Percentiles rank a stretch among this genome's conserved stretches.
These are phyloP conservation scores for Fusarium graminum DNA, from an alignment of 2,329 filamentous ascomycete species.

Conservation along the genomic window DNA sequence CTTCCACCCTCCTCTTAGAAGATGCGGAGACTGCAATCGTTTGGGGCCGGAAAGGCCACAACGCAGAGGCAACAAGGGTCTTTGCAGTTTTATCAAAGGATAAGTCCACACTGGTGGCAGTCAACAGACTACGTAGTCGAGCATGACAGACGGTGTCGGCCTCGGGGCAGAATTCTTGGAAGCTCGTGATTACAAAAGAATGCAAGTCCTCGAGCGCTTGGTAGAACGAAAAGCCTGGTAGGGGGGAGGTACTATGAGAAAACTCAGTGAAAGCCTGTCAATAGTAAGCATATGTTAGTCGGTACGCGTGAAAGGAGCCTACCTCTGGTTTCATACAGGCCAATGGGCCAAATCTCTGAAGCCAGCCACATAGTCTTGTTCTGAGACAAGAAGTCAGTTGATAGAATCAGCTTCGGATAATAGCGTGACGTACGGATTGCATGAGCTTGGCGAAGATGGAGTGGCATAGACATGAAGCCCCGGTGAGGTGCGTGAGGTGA, in stretches of 20 bases:
- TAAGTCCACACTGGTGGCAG: constrained; percentile 78
- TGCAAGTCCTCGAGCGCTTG: constrained; percentile 70
- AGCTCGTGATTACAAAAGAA: constrained; percentile 66
- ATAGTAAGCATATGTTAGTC: constrained; percentile 21
- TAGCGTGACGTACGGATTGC: constrained; percentile 43
- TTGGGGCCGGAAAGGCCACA: constrained; percentile 68
- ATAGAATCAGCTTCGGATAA: background rate
- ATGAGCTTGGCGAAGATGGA: constrained; percentile 54
- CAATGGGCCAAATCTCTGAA: constrained; percentile 70
- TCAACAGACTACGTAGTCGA: constrained; percentile 58
- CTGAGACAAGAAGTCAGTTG: constrained; percentile 49
- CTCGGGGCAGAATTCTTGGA: constrained; percentile 64
- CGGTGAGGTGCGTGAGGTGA: constrained; percentile 79
- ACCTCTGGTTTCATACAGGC: constrained; percentile 63
- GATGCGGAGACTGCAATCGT: constrained; percentile 58
- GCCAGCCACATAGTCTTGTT: constrained; percentile 66
- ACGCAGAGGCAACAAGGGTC: constrained; percentile 72
- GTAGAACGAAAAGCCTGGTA: constrained; percentile 77
- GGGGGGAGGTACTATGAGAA: constrained; percentile 50
- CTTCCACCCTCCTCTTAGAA: constrained; percentile 73
- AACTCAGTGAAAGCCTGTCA: constrained; percentile 71
- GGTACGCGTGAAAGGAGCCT: constrained; percentile 1
- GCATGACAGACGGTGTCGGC: constrained; percentile 63
- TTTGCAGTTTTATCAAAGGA: constrained; percentile 79
- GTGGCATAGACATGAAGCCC: constrained; percentile 87